Evolutionary conservation across 2,329 filamentous ascomycete species (phyloP).

Genomic region (Rugonectria rugulosa): DNA sequence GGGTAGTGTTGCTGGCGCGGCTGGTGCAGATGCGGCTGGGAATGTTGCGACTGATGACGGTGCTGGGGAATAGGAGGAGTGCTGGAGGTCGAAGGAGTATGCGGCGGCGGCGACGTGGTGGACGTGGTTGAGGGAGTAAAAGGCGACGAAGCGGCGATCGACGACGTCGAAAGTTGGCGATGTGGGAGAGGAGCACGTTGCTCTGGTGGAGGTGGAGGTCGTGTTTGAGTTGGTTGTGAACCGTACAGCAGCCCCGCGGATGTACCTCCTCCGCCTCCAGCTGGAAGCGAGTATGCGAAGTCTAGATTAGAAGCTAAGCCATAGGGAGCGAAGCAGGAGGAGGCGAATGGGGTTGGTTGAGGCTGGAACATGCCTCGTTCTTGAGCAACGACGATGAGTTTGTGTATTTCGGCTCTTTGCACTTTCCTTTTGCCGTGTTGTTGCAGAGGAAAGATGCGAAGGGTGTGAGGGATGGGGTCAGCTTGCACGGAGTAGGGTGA

Average conservation of each 20-base stretch:
- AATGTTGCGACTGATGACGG: slow-evolving; percentile 24
- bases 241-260: slow-evolving; percentile 25
- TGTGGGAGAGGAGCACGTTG: slow-evolving; percentile 17
- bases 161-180: slow-evolving; percentile 26
- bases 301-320: slow-evolving; percentile 45
- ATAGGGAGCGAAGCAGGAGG: slow-evolving; percentile 52
- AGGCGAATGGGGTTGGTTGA: slow-evolving; percentile 57
- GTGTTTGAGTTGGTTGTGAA: slow-evolving; percentile 23
- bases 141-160: slow-evolving; percentile 26
- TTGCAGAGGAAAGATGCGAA: slow-evolving; percentile 3
- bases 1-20: slow-evolving; percentile 24
- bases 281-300: slow-evolving; percentile 36
- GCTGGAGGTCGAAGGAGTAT: slow-evolving; percentile 16
- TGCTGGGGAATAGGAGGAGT: slow-evolving; percentile 19
- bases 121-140: slow-evolving; percentile 29
- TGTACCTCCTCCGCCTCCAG: slow-evolving; percentile 36
- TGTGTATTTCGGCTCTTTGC: neutral
- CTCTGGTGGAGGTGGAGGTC: slow-evolving; percentile 19
- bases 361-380: slow-evolving; percentile 61
- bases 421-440: neutral
- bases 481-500: too few relatives aligned
- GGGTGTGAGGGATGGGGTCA: too few relatives aligned
- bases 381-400: neutral
- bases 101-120: slow-evolving; percentile 26
- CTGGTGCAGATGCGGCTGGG: slow-evolving; percentile 27